A percentile compares a stretch with the other conserved stretches of the same genome.
phyloP scores from a whole-genome alignment of 352 stramenopile genomes.

The Thraustochytrium sp. region DNA sequence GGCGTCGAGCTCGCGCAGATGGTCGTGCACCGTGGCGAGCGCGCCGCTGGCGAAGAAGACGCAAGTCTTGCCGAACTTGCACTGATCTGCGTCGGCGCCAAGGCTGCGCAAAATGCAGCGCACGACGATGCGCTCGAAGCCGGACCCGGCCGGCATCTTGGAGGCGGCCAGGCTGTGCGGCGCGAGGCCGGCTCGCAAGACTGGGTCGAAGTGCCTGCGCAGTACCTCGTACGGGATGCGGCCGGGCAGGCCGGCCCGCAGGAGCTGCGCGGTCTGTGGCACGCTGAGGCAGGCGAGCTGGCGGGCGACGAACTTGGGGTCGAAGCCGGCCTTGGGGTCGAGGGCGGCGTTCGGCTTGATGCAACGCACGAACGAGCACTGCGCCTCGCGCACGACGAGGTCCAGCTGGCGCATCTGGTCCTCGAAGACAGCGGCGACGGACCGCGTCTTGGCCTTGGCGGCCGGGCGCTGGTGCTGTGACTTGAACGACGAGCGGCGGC shows the following conservation, averaged over 20 bases:
- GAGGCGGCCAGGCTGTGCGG: constrained; percentile 55
- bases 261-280: constrained; percentile 71
- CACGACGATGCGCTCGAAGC: constrained; percentile 59
- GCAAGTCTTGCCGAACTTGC: constrained; percentile 63
- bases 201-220: constrained; percentile 67
- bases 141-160: constrained; percentile 63
- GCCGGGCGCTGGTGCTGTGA: constrained; percentile 64
- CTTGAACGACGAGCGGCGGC: constrained; percentile 65
- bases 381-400: constrained; percentile 63
- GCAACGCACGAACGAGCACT: constrained; percentile 76
- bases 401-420: constrained; percentile 69
- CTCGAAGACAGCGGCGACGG: constrained; percentile 60
- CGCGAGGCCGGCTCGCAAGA: constrained; percentile 67
- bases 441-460: constrained; percentile 55
- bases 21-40: constrained; percentile 42
- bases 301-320: constrained; percentile 65
- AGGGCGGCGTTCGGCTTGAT: constrained; percentile 78
- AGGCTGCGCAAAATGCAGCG: constrained; percentile 66
- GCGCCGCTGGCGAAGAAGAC: constrained; percentile 56
- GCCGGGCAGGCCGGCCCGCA: constrained; percentile 71
- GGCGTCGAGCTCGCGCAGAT: background rate
- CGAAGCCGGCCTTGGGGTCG: constrained; percentile 53
- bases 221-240: constrained; percentile 64
- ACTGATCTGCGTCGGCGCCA: constrained; percentile 62
- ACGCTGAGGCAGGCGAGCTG: constrained; percentile 73